A percentile compares a stretch with the other conserved stretches of the same genome.
phyloP scores from a whole-genome alignment of 768 basidiomycete genomes.

The Macrolepiota dolichaula region DNA sequence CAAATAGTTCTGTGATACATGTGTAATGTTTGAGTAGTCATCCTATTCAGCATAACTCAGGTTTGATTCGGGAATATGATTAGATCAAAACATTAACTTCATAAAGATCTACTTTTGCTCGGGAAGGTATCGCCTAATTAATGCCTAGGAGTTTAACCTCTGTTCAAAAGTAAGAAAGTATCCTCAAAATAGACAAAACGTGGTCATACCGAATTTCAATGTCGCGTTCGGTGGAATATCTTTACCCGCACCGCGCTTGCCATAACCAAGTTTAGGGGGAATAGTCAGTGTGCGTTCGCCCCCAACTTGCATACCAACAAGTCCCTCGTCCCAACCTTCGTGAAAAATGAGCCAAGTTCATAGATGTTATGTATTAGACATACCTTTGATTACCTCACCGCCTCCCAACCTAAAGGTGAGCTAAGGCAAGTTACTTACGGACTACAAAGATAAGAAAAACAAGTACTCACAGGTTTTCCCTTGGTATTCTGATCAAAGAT shows the following conservation, averaged over 20 bases:
- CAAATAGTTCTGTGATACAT: not conserved
- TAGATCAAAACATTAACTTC: conserved; percentile 2
- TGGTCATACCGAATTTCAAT: conserved; percentile 69
- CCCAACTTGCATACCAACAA: conserved; percentile 88
- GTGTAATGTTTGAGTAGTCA: not conserved
- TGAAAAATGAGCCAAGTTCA: conserved; percentile 1
- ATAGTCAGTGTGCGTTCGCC: conserved; percentile 83
- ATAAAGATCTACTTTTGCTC: conserved; percentile 10
- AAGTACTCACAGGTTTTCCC: conserved; percentile 74
- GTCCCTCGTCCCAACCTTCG: conserved; percentile 86
- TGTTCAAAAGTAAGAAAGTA: conserved; percentile 22
- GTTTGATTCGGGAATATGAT: not conserved
- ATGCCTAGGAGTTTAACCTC: conserved; percentile 73
- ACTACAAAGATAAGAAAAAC: not conserved
- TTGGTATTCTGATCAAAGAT: conserved; percentile 78
- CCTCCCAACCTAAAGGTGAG: conserved; percentile 66
- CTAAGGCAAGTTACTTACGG: not conserved
- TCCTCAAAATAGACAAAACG: not conserved
- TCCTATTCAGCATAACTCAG: not conserved
- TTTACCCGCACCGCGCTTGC: conserved; percentile 44
- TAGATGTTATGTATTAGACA: conserved; percentile 11
- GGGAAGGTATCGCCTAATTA: conserved; percentile 37
- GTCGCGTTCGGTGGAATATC: conserved; percentile 81
- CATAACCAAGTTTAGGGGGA: conserved; percentile 71
- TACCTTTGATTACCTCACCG: conserved; percentile 92